phyloP scores from a whole-genome alignment of 2,329 filamentous ascomycete species.

The Capronia epimyces region DNA sequence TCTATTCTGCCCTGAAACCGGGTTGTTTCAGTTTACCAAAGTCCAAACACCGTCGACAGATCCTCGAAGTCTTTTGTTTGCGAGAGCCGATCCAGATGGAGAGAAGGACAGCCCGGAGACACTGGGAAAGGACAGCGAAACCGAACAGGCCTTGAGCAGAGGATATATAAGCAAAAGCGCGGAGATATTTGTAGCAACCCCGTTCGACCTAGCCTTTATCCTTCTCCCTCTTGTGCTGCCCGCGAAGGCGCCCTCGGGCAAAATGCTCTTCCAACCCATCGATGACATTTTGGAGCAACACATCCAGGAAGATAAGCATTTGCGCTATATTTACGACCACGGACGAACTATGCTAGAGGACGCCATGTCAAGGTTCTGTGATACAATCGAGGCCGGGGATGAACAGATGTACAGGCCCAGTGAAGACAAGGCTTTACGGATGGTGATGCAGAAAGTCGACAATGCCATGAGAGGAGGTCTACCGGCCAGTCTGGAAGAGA shows the following conservation, averaged over 20 bases:
- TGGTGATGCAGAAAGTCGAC: conserved; percentile 66
- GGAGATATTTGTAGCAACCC: conserved; percentile 76
- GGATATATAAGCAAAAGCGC: conserved; percentile 61
- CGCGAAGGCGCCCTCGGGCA: conserved; percentile 39
- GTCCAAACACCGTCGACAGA: conserved; percentile 48
- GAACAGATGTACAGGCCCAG: conserved; percentile 81
- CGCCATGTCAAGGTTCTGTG: conserved; percentile 67
- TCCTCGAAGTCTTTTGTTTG: conserved; percentile 53
- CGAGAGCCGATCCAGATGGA: conserved; percentile 23
- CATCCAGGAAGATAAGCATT: conserved; percentile 38
- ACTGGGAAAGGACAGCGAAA: conserved; percentile 15
- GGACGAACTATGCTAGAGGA: conserved; percentile 50
- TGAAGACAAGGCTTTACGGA: conserved; percentile 60
- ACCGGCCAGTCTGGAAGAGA: conserved; percentile 76
- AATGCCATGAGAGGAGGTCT: conserved; percentile 61
- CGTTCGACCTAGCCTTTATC: conserved; percentile 78
- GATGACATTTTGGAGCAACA: conserved; percentile 47
- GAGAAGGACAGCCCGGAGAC: conserved; percentile 9
- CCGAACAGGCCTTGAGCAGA: conserved; percentile 15
- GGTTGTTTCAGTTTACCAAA: conserved; percentile 58
- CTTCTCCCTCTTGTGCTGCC: conserved; percentile 65
- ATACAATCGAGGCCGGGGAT: conserved; percentile 74
- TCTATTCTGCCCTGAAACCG: conserved; percentile 54
- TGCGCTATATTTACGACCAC: conserved; percentile 39
- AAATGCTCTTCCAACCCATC: conserved; percentile 43